These are phyloP conservation scores for Torulaspora globosa DNA, from an alignment of 1,139 yeast species.

Conservation along the genomic window DNA sequence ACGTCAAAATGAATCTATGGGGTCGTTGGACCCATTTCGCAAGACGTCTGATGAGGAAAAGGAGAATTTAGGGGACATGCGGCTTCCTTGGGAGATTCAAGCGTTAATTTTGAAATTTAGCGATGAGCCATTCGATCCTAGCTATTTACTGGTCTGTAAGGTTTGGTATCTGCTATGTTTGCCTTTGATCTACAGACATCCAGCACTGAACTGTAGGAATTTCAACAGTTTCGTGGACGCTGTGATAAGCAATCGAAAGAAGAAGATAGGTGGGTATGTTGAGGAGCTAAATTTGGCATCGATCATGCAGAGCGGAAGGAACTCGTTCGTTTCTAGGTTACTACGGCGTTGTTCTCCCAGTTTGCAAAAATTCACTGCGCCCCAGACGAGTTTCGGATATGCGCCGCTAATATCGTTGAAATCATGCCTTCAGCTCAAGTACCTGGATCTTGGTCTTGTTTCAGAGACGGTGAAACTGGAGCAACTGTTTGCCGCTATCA, in stretches of 20 bases:
- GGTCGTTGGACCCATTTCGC: conserved; percentile 4
- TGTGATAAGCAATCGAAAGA: conserved; percentile 42
- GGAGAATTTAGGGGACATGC: conserved; percentile 17
- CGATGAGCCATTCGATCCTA: conserved; percentile 44
- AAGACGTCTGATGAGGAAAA: conserved; percentile 5
- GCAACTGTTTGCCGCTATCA: conserved; percentile 72
- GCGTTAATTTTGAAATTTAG: conserved; percentile 46
- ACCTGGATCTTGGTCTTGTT: conserved; percentile 79
- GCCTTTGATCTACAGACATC: conserved; percentile 61
- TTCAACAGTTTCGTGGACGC: conserved; percentile 71
- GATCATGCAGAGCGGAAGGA: conserved; percentile 88
- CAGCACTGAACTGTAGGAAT: conserved; percentile 61
- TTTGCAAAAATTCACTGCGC: conserved; percentile 72
- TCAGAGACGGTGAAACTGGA: conserved; percentile 84
- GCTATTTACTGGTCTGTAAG: conserved; percentile 57
- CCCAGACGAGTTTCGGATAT: conserved; percentile 90
- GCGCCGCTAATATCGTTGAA: conserved; percentile 80
- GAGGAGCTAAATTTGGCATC: conserved; percentile 62
- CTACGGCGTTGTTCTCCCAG: conserved; percentile 67
- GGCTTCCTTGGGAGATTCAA: conserved; percentile 51
- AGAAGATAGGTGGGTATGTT: conserved; percentile 42
- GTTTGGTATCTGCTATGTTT: conserved; percentile 56
- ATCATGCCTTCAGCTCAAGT: conserved; percentile 58
- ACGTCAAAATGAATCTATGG: conserved; percentile 8
- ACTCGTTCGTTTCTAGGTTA: conserved; percentile 79